Evolutionary conservation across 257 asterid genomes (phyloP), one percentile per base, ranked within the genome.

Genomic region (Fraxinus quadrangulata): DNA sequence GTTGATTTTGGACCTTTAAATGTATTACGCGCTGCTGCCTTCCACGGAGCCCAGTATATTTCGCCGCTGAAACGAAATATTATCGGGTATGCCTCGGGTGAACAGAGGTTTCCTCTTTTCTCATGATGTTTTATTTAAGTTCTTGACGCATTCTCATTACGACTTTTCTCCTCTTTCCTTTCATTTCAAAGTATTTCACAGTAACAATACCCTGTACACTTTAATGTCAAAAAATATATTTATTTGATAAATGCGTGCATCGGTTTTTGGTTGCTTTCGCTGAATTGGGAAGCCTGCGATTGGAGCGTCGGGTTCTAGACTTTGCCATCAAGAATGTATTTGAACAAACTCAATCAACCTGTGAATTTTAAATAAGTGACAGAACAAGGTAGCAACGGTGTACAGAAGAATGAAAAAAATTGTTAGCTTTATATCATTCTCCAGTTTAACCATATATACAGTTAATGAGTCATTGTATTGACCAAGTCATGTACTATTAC

Each of bases 61-160:
- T 87, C 96, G 5, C 99, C 98, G 8, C 83, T 96, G 79, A 96
- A 92, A 80, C 87, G 83, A 87, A 83, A 77, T 47, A 92, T 96
- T 5, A 94, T 96, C 80, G 85, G 92, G 13, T 96, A 82, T 31
- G 98, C 99, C 72, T 93, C 99, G 3, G 99, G 99, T 37, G 91
- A 88, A 73, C 86, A 85, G 81, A 76, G 86, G 63, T 80, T 93
- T 79, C 93, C 98, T 2, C 88, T 92, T 63, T 91, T 95, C 78
- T 75, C 89, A 6, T 94, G 87, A 89, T 34, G 67, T 59, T 2
- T 2, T 30, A 28, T 24, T 61, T 17, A 45, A 75, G 61, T n/a
- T 63, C 7, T 63, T 24, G 8, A 23, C 0, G 17, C 7, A 26
- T 11, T 63, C 34, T 59, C 67, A 7, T 7, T 1, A 21, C 13